These are phyloP conservation scores for Trichaptum fuscoviolaceum DNA, from an alignment of 768 basidiomycete species.

Conservation along the genomic window DNA sequence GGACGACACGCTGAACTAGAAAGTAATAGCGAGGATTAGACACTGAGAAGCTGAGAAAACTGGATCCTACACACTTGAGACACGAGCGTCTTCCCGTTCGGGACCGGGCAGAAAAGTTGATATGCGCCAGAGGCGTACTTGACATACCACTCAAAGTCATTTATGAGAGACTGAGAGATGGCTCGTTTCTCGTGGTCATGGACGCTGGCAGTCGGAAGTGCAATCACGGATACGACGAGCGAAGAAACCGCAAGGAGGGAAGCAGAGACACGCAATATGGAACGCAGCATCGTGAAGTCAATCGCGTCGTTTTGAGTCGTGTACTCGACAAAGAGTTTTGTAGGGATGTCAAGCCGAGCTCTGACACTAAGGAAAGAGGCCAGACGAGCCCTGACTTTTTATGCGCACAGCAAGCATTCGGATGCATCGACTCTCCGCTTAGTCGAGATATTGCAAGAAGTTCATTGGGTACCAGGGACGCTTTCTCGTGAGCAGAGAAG, in stretches of 20 bases:
- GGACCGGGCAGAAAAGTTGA: constrained; percentile 35
- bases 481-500: background rate
- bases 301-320: background rate
- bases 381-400: background rate
- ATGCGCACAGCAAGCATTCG: background rate
- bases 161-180: background rate
- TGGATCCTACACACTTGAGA: constrained; percentile 22
- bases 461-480: background rate
- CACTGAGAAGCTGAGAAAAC: background rate
- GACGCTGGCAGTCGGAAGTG: background rate
- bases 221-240: background rate
- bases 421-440: background rate
- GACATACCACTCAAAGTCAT: constrained; percentile 45
- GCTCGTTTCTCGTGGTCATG: background rate
- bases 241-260: background rate
- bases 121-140: constrained; percentile 51
- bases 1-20: constrained; percentile 30
- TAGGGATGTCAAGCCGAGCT: background rate
- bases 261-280: background rate
- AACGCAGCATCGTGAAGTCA: background rate
- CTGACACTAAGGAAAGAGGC: background rate
- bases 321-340: background rate
- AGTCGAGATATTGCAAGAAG: background rate
- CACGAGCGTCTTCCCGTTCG: constrained; percentile 42
- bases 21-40: background rate